Evolutionary conservation across 768 basidiomycete species (phyloP).

Genomic region (Suillus placidus): DNA sequence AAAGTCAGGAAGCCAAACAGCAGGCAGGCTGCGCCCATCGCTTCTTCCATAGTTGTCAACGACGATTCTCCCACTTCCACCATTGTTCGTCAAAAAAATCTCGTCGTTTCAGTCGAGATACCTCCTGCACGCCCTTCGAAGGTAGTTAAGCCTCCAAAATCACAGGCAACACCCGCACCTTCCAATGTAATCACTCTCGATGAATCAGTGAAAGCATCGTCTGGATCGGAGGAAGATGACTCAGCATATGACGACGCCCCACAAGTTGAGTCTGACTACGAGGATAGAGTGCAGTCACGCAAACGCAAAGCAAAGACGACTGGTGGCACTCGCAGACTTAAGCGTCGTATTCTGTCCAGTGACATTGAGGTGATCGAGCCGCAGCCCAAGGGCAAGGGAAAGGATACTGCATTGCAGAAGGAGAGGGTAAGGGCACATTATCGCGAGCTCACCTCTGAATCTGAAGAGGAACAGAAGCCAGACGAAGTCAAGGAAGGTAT

Average conservation of each 20-base stretch:
- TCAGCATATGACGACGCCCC: not conserved
- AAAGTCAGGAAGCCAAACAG: constrained; percentile 17
- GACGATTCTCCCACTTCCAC: not conserved
- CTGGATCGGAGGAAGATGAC: not conserved
- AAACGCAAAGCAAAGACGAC: not conserved
- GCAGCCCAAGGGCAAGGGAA: not conserved
- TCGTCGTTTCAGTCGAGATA: not conserved
- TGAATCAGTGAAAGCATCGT: not conserved
- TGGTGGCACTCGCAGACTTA: not conserved
- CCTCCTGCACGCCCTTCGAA: not conserved
- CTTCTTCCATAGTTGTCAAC: not conserved
- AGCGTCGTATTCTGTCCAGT: not conserved
- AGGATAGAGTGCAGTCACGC: not conserved
- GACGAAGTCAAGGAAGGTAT: not conserved
- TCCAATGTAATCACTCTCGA: not conserved
- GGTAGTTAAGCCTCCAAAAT: not conserved
- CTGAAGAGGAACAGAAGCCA: not conserved
- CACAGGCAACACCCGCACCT: not conserved
- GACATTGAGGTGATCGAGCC: not conserved
- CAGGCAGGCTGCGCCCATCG: not conserved
- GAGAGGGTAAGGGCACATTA: not conserved
- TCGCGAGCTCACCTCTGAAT: not conserved
- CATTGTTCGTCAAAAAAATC: not conserved
- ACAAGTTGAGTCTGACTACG: not conserved
- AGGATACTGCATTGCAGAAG: not conserved